A percentile compares a stretch with the other conserved stretches of the same genome.
Conservation (phyloP, 2,329 filamentous ascomycete genomes). For the Ophiostoma ulmi region DNA sequence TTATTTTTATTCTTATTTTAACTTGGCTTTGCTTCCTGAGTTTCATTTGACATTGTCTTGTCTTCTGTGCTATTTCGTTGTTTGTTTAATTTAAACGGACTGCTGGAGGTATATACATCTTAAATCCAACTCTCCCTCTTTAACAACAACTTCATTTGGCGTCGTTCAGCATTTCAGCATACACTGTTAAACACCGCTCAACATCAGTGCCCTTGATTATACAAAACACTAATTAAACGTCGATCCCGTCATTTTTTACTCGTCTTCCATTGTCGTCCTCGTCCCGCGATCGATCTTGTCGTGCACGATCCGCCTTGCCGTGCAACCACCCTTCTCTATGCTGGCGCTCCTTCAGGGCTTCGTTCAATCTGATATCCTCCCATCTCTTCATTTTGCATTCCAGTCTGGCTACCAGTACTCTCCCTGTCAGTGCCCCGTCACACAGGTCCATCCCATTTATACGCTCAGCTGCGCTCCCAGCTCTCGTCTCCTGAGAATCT, state of each 20-base stretch:
- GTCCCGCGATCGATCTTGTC: background rate
- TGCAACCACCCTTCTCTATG: background rate
- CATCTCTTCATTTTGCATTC: conserved; percentile 7
- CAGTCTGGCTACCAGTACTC: background rate
- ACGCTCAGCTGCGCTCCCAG: background rate
- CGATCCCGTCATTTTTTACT: background rate
- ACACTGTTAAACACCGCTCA: background rate
- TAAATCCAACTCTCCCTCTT: background rate
- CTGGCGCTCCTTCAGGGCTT: background rate
- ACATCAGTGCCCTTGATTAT: background rate
- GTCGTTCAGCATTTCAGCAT: background rate
- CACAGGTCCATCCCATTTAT: conserved; percentile 6
- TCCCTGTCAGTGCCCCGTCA: background rate
- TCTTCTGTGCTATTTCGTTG: background rate
- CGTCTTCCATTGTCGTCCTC: conserved; percentile 4
- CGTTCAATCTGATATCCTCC: background rate
- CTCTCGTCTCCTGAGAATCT: background rate
- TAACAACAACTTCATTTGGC: background rate
- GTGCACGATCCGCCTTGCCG: conserved; percentile 3
- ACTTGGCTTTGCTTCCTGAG: background rate
- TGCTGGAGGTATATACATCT: background rate
- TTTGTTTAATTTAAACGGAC: background rate
- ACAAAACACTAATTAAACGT: background rate
- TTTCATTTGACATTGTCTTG: background rate
- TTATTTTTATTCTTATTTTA: background rate